phyloP scores from a whole-genome alignment of 768 basidiomycete genomes.

The Mycena vitilis region DNA sequence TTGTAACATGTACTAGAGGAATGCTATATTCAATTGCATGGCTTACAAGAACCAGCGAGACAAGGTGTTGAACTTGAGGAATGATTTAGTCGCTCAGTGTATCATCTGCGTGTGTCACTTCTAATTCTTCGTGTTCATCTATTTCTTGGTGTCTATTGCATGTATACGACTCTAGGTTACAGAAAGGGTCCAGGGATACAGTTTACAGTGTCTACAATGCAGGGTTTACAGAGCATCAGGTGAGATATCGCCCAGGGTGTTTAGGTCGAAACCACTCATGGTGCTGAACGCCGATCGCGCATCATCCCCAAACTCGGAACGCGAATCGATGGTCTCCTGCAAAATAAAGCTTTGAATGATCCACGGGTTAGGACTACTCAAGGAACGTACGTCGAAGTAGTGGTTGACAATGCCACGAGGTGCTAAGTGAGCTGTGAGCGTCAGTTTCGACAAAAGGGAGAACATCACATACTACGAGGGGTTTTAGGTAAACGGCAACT shows the following conservation, averaged over 20 bases:
- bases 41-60: slow-evolving; percentile 10
- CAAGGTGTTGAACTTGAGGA: too few species aligned
- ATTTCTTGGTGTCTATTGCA: slow-evolving; percentile 29
- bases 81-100: background rate
- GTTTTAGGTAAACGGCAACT: slow-evolving; percentile 93
- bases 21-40: slow-evolving; percentile 36
- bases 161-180: slow-evolving; percentile 19
- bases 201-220: slow-evolving; percentile 2
- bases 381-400: slow-evolving; percentile 88
- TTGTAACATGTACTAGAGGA: slow-evolving; percentile 48
- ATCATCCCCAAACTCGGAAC: slow-evolving; percentile 83
- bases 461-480: slow-evolving; percentile 78
- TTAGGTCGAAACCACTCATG: slow-evolving; percentile 65
- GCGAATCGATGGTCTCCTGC: slow-evolving; percentile 80
- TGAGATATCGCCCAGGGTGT: slow-evolving; percentile 75
- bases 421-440: slow-evolving; percentile 57
- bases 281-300: slow-evolving; percentile 69
- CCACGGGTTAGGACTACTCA: background rate
- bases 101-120: too few species aligned
- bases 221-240: slow-evolving; percentile 68
- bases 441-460: background rate
- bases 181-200: background rate
- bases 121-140: background rate
- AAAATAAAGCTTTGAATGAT: slow-evolving; percentile 17
- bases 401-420: slow-evolving; percentile 89